These are phyloP conservation scores for Hypholoma fasciculare DNA, from an alignment of 768 basidiomycete genomes.

Conservation along the genomic window DNA sequence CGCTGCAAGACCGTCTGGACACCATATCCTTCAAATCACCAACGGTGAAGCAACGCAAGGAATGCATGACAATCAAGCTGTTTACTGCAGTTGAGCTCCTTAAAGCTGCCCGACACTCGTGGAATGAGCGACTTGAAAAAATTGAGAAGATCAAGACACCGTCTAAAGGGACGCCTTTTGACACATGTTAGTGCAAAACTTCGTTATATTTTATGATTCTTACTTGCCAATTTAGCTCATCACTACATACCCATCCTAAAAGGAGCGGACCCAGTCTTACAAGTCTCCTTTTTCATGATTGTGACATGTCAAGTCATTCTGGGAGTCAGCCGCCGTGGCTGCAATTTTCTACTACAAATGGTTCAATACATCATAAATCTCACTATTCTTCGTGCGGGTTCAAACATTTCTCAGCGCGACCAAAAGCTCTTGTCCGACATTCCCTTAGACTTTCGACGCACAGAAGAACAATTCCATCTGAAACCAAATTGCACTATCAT, in stretches of 20 bases:
- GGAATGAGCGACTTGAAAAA: neutral
- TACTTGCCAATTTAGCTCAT: neutral
- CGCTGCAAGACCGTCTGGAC: neutral
- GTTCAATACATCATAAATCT: slow-evolving; percentile 11
- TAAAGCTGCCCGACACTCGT: neutral
- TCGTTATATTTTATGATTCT: neutral
- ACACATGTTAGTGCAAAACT: neutral
- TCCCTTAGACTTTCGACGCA: slow-evolving; percentile 2
- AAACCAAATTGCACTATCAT: slow-evolving; percentile 1
- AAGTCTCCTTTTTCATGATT: slow-evolving; percentile 7
- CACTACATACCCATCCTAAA: neutral
- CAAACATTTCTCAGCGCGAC: neutral
- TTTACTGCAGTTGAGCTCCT: neutral
- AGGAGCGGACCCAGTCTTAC: slow-evolving; percentile 7
- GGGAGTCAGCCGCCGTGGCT: slow-evolving; percentile 5
- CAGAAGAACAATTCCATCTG: slow-evolving; percentile 2
- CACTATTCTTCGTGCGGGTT: neutral
- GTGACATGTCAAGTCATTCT: slow-evolving; percentile 10
- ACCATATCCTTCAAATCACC: neutral
- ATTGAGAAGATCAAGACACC: neutral
- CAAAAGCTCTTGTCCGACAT: slow-evolving; percentile 4
- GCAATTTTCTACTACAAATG: slow-evolving; percentile 9
- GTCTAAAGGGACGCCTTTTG: neutral
- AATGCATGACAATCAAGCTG: neutral
- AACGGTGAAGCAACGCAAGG: neutral